A percentile compares a stretch with the other conserved stretches of the same genome.
These are phyloP conservation scores for Pharnaceum exiguum DNA, from an alignment of 148 eudicot genomes.

Conservation along the genomic window DNA sequence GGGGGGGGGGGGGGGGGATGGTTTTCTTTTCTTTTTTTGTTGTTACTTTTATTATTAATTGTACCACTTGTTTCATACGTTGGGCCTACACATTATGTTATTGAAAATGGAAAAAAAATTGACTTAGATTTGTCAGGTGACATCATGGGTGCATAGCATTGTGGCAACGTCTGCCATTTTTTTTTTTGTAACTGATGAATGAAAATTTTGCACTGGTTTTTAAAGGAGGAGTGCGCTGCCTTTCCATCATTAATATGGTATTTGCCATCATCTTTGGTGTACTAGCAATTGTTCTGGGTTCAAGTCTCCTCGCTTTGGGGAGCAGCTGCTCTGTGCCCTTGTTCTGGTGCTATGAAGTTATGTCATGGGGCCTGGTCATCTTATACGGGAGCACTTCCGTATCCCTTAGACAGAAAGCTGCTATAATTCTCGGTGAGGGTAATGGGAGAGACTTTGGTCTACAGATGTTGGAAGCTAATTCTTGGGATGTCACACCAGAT, in stretches of 20 bases:
- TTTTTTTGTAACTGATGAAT: neutral
- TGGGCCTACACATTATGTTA: no score
- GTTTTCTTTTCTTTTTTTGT: no score
- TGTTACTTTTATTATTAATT: no score
- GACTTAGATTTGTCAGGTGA: no score
- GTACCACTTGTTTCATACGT: no score
- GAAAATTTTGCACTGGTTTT: neutral
- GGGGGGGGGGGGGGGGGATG: no score
- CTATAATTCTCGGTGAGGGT: constrained; percentile 52
- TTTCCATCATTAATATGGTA: constrained; percentile 61
- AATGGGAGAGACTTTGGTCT: constrained; percentile 60
- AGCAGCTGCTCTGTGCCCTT: constrained; percentile 83
- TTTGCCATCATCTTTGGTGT: constrained; percentile 67
- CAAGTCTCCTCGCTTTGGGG: constrained; percentile 76
- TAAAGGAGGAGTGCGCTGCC: constrained; percentile 91
- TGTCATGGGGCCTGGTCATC: constrained; percentile 80
- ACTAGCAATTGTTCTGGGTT: constrained; percentile 79
- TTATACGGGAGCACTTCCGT: constrained; percentile 63
- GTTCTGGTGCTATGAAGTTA: constrained; percentile 90
- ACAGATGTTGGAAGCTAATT: constrained; percentile 80
- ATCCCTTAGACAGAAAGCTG: constrained; percentile 67
- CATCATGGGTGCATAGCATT: no score
- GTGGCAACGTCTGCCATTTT: neutral
- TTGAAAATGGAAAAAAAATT: no score
- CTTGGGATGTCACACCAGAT: constrained; percentile 61